A percentile compares a stretch with the other conserved stretches of the same genome.
phyloP scores from a whole-genome alignment of 2,329 filamentous ascomycete genomes.

The Colletotrichum tanaceti region DNA sequence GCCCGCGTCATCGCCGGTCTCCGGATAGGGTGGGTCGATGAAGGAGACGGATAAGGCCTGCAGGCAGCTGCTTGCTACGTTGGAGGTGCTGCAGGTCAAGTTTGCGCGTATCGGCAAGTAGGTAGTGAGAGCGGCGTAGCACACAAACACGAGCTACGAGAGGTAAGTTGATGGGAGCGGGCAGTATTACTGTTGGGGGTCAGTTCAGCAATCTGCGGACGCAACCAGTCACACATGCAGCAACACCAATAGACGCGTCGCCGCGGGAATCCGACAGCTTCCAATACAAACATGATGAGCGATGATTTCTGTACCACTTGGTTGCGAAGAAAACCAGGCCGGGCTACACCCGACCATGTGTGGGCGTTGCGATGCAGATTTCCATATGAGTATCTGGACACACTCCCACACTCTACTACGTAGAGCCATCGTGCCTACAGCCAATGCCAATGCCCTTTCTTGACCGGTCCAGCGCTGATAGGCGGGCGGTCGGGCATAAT shows the following conservation, averaged over 20 bases:
- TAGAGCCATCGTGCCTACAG: background rate
- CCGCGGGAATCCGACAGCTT: background rate
- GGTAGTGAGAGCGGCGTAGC: too few relatives aligned
- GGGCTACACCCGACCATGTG: constrained; percentile 12
- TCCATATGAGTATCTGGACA: background rate
- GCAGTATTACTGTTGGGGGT: background rate
- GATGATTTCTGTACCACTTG: constrained; percentile 8
- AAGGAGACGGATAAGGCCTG: background rate
- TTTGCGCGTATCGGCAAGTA: constrained; percentile 1
- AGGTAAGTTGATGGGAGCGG: background rate
- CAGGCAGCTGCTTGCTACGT: background rate
- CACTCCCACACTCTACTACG: background rate
- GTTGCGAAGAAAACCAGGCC: constrained; percentile 10
- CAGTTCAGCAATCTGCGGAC: background rate
- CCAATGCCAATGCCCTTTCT: constrained; percentile 7
- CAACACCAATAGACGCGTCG: background rate
- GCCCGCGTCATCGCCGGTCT: background rate
- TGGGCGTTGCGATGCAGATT: constrained; percentile 11
- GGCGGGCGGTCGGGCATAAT: constrained; percentile 2
- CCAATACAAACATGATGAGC: background rate
- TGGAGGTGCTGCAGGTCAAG: background rate
- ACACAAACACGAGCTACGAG: background rate
- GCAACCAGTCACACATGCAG: background rate
- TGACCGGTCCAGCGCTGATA: constrained; percentile 29
- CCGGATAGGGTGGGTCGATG: constrained; percentile 10